Evolutionary conservation across 257 asterid species (phyloP).

Genomic region (Solanum tarapatanum): DNA sequence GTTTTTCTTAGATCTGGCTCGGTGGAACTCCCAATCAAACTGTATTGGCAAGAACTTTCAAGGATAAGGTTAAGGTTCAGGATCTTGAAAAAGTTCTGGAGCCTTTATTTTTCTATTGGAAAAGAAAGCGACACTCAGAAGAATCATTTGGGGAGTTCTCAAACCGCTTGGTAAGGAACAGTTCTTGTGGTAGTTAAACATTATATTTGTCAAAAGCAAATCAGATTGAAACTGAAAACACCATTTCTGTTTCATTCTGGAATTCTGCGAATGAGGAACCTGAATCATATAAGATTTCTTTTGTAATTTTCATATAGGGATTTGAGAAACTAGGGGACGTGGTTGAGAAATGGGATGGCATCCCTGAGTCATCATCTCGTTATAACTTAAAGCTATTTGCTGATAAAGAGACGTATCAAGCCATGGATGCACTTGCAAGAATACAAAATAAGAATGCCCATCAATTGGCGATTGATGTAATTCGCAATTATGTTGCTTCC

Average conservation of each 20-base stretch:
- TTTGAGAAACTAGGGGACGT: slow-evolving; percentile 61
- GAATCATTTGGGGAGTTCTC: slow-evolving; percentile 93
- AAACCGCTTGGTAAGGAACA: slow-evolving; percentile 56
- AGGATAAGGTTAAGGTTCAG: slow-evolving; percentile 86
- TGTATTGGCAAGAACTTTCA: slow-evolving; percentile 49
- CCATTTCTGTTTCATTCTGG: background rate
- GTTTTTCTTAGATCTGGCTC: slow-evolving; percentile 62
- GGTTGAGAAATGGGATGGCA: slow-evolving; percentile 76
- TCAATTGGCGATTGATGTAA: slow-evolving; percentile 74
- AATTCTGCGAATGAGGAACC: background rate
- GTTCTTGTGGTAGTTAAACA: background rate
- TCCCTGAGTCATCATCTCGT: slow-evolving; percentile 43
- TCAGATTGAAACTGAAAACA: background rate
- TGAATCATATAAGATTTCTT: background rate
- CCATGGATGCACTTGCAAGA: slow-evolving; percentile 48
- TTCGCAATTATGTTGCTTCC: slow-evolving; percentile 68
- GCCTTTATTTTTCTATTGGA: slow-evolving; percentile 92
- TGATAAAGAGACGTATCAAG: slow-evolving; percentile 64
- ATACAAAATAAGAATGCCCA: slow-evolving; percentile 59
- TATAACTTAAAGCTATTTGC: slow-evolving; percentile 51
- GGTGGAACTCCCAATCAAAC: slow-evolving; percentile 94
- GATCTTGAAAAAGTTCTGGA: slow-evolving; percentile 87
- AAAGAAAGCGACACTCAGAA: slow-evolving; percentile 47
- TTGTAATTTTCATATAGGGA: slow-evolving; percentile 37
- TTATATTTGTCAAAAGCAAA: background rate